A percentile compares a stretch with the other conserved stretches of the same genome.
Evolutionary conservation across 345 rosid genomes (phyloP).

Genomic region (Ailanthus altissimus): DNA sequence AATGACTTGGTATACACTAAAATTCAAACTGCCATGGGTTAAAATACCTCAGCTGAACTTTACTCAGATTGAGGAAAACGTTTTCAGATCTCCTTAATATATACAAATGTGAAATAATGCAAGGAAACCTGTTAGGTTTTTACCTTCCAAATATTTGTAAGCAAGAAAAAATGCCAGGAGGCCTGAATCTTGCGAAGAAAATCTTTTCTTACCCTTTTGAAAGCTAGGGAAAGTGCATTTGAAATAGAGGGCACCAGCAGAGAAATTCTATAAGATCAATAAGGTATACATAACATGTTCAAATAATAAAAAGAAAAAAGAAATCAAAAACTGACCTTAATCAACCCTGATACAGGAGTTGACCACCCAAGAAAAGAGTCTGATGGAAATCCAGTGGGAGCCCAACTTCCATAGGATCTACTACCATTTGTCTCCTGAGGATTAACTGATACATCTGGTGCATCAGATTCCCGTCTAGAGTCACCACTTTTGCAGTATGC

Average conservation of each 20-base stretch:
- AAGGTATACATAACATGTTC: not conserved
- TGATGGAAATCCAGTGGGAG: slow-evolving; percentile 26
- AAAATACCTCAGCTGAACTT: not conserved
- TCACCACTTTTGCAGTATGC: slow-evolving; percentile 66
- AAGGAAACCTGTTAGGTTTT: not conserved
- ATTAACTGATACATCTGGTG: slow-evolving; percentile 34
- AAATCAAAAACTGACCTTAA: slow-evolving; percentile 56
- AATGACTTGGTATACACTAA: not conserved
- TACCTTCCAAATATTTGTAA: slow-evolving; percentile 2
- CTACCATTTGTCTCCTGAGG: slow-evolving; percentile 46
- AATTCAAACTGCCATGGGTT: not conserved
- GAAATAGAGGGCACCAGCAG: not conserved
- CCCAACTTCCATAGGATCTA: slow-evolving; percentile 35
- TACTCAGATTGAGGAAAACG: not conserved
- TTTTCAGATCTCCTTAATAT: not conserved
- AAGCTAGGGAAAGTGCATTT: not conserved
- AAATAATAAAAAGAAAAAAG: not conserved
- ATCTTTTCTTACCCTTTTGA: not conserved
- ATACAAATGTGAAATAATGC: not conserved
- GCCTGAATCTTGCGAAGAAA: not conserved
- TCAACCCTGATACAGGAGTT: slow-evolving; percentile 56
- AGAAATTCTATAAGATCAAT: not conserved
- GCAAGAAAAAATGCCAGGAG: not conserved
- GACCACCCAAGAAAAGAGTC: slow-evolving; percentile 49
- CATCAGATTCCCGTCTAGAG: slow-evolving; percentile 34